Conservation (phyloP, 257 asterid species). For the Voacanga thouarsii region DNA sequence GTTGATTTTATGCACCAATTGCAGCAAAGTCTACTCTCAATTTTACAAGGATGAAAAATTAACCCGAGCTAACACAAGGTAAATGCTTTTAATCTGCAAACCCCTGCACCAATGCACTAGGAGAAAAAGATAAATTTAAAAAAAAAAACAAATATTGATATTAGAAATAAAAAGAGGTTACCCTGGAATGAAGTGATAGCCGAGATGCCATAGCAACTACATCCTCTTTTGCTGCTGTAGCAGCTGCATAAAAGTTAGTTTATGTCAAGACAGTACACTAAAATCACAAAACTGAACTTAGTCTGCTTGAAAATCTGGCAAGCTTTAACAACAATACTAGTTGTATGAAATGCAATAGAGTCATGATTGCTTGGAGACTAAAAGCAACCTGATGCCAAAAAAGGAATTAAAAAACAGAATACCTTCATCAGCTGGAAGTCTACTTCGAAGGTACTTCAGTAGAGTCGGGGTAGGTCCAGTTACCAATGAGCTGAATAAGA, state of each 20-base stretch:
- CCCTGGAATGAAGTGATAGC: constrained; percentile 78
- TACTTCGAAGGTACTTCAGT: constrained; percentile 76
- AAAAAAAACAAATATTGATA: background rate
- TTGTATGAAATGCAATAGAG: background rate
- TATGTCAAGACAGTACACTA: constrained; percentile 2
- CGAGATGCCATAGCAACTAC: constrained; percentile 67
- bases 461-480: constrained; percentile 85
- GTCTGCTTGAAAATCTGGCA: constrained; percentile 15
- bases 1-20: background rate
- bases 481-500: constrained; percentile 70
- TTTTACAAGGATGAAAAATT: background rate
- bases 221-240: constrained; percentile 55
- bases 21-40: background rate
- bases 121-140: constrained; percentile 8
- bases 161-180: constrained; percentile 10
- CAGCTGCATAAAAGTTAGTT: constrained; percentile 31
- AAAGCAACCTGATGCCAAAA: constrained; percentile 10
- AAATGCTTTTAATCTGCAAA: background rate
- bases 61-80: background rate
- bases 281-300: background rate
- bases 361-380: background rate
- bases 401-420: constrained; percentile 12
- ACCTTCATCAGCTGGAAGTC: constrained; percentile 94
- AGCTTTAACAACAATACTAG: constrained; percentile 8
- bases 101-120: background rate